Evolutionary conservation across 768 basidiomycete species (phyloP).

Genomic region (Kockovaella imperatae): DNA sequence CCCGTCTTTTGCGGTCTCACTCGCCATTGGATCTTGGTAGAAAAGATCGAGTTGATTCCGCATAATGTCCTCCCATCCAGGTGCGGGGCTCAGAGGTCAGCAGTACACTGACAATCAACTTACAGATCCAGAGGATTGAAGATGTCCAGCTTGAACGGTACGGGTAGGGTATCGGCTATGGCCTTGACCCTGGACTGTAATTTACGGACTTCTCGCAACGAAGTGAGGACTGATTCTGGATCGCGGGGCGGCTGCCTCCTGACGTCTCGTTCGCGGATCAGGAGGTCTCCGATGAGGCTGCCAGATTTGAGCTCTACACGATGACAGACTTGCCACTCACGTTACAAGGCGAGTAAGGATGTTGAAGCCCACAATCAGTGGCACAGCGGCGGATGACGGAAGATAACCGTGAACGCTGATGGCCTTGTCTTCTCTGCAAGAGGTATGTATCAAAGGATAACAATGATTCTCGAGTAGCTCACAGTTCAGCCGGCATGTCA

Average conservation of each 20-base stretch:
- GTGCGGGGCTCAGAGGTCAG: conserved; percentile 14
- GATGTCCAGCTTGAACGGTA: conserved; percentile 18
- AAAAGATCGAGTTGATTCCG: conserved; percentile 24
- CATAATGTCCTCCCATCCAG: conserved; percentile 26
- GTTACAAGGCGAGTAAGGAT: conserved; percentile 14
- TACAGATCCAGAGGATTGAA: conserved; percentile 7
- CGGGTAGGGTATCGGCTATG: conserved; percentile 14
- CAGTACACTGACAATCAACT: conserved; percentile 1
- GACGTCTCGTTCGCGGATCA: conserved; percentile 22
- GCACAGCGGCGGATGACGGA: conserved; percentile 9
- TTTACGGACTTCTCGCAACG: conserved; percentile 12
- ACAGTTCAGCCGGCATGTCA: conserved; percentile 21
- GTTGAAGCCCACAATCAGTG: conserved; percentile 22
- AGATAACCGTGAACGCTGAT: conserved; percentile 19
- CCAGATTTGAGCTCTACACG: not conserved
- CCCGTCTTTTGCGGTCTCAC: conserved; percentile 23
- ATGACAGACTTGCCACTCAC: conserved; percentile 6
- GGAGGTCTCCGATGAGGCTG: conserved; percentile 21
- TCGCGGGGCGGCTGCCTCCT: conserved; percentile 14
- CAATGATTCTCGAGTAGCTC: not conserved
- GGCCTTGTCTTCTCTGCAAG: conserved; percentile 17
- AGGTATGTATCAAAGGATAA: not conserved
- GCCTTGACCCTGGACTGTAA: conserved; percentile 13
- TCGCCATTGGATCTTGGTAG: conserved; percentile 22
- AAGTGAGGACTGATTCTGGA: conserved; percentile 16